phyloP scores from a whole-genome alignment of 2,329 filamentous ascomycete genomes.

The Microascus cirrosus region DNA sequence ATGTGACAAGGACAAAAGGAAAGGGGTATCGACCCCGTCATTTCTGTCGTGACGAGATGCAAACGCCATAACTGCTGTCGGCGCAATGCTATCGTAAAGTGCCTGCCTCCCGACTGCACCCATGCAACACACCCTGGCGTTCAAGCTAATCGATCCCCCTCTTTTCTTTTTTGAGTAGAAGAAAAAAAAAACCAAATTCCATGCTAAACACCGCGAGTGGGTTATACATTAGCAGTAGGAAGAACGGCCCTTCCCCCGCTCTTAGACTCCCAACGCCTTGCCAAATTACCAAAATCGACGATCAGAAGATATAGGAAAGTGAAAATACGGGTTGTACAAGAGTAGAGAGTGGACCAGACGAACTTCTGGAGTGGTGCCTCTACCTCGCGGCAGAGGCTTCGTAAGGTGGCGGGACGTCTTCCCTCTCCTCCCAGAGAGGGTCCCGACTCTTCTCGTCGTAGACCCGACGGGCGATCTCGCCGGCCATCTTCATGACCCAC shows the following conservation, averaged over 20 bases:
- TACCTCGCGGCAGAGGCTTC: constrained; percentile 23
- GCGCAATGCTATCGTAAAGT: neutral
- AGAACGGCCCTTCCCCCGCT: neutral
- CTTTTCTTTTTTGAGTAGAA: neutral
- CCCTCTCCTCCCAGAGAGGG: constrained; percentile 40
- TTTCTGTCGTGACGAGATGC: neutral
- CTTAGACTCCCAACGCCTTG: neutral
- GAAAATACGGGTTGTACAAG: neutral
- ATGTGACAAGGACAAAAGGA: constrained; percentile 1
- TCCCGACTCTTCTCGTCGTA: constrained; percentile 69
- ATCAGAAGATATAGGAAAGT: constrained; percentile 4
- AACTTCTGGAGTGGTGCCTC: constrained; percentile 3
- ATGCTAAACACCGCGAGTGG: neutral
- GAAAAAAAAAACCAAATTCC: neutral
- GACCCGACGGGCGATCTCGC: constrained; percentile 78
- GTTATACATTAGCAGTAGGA: neutral
- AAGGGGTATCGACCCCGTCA: neutral
- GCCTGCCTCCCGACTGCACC: neutral
- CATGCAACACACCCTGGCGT: neutral
- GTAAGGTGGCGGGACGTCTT: constrained; percentile 51
- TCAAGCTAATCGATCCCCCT: neutral
- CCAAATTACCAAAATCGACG: neutral
- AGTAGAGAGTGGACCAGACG: neutral
- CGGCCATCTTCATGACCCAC: constrained; percentile 88
- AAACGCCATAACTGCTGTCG: neutral